These are phyloP conservation scores for Cladophialophora yegresii DNA, from an alignment of 2,329 filamentous ascomycete genomes.

Conservation along the genomic window DNA sequence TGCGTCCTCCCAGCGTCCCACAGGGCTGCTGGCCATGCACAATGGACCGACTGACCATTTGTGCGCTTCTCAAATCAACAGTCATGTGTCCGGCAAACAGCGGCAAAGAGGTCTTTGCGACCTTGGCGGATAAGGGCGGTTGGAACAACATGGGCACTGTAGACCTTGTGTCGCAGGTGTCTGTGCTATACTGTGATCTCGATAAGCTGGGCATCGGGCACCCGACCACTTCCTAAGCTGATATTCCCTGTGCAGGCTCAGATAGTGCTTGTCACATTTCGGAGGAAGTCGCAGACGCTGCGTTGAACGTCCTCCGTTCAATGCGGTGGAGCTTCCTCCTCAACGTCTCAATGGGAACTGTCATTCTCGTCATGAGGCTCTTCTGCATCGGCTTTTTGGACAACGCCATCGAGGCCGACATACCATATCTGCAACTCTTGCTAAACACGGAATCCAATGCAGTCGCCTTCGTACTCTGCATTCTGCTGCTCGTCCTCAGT, in stretches of 20 bases:
- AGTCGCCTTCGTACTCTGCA: constrained; percentile 17
- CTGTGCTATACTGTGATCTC: constrained; percentile 28
- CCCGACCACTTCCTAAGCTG: neutral
- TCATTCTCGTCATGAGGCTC: constrained; percentile 51
- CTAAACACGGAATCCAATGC: constrained; percentile 23
- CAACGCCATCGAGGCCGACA: constrained; percentile 41
- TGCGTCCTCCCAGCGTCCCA: neutral
- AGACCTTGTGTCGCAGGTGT: constrained; percentile 26
- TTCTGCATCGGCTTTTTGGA: constrained; percentile 42
- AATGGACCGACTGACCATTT: too few relatives aligned
- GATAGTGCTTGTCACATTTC: constrained; percentile 22
- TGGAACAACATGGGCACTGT: constrained; percentile 37
- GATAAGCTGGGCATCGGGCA: constrained; percentile 8
- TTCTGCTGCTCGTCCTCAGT: constrained; percentile 23
- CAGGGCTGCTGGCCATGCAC: too few relatives aligned
- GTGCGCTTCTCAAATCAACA: neutral
- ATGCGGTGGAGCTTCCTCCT: constrained; percentile 51
- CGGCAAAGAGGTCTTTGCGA: constrained; percentile 37
- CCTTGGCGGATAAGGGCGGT: constrained; percentile 37
- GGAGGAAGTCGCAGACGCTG: constrained; percentile 53
- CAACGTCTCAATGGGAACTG: constrained; percentile 49
- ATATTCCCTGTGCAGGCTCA: neutral
- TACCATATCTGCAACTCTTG: constrained; percentile 30
- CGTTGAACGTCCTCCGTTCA: constrained; percentile 49
- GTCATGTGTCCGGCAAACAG: constrained; percentile 31